Conservation (phyloP, 2,329 filamentous ascomycete genomes). For the Colletotrichum musicola region DNA sequence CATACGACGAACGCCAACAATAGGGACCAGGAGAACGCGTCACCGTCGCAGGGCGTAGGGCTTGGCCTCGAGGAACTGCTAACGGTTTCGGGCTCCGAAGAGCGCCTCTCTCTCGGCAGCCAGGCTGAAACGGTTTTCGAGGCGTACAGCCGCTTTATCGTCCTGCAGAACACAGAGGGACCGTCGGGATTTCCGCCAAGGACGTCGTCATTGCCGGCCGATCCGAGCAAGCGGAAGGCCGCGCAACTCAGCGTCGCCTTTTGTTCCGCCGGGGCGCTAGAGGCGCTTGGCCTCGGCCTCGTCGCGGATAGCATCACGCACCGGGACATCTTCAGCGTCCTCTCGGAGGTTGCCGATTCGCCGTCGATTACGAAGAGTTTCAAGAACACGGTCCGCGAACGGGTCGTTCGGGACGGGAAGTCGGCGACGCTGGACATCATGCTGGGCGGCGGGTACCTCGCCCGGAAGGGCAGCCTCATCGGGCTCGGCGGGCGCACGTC, state of each 20-base stretch:
- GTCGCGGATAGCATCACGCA: conserved; percentile 52
- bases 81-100: conserved; percentile 1
- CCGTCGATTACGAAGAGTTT: conserved; percentile 59
- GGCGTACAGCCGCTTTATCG: conserved; percentile 49
- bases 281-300: conserved; percentile 56
- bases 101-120: conserved; percentile 10
- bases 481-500: conserved; percentile 30
- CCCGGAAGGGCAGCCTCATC: conserved; percentile 38
- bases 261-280: conserved; percentile 60
- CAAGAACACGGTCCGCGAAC: conserved; percentile 57
- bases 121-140: conserved; percentile 36
- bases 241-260: conserved; percentile 57
- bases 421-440: conserved; percentile 49
- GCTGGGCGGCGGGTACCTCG: conserved; percentile 28
- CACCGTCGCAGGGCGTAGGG: conserved; percentile 13
- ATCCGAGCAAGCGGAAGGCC: conserved; percentile 44
- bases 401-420: conserved; percentile 50
- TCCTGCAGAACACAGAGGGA: conserved; percentile 46
- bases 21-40: conserved; percentile 24
- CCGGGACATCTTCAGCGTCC: conserved; percentile 67
- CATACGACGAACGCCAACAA: conserved; percentile 41
- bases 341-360: conserved; percentile 60
- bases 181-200: conserved; percentile 37
- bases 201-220: conserved; percentile 38
- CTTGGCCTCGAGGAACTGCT: conserved; percentile 13